Evolutionary conservation across 1,284 basidiomycete genomes (phyloP).

Genomic region (Puccinia polysora): DNA sequence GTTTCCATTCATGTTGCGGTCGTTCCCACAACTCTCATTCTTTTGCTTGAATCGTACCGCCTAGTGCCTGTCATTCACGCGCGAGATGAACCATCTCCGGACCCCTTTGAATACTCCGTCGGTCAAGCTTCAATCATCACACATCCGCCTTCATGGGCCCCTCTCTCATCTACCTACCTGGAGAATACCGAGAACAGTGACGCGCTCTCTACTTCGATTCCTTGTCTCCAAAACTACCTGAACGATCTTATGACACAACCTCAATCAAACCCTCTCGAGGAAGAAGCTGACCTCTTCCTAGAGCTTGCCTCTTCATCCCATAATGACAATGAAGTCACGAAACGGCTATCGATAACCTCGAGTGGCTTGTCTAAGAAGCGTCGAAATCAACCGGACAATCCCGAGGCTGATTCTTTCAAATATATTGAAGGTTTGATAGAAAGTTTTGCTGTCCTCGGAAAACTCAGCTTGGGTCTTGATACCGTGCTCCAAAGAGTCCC

Average conservation of each 20-base stretch:
- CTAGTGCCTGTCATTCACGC: constrained; percentile 53
- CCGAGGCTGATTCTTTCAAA: constrained; percentile 84
- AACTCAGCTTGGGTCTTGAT: constrained; percentile 79
- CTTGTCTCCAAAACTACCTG: constrained; percentile 60
- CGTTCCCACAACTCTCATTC: constrained; percentile 18
- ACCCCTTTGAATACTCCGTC: constrained; percentile 22
- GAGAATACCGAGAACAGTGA: background rate
- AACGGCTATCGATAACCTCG: constrained; percentile 44
- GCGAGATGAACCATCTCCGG: constrained; percentile 48
- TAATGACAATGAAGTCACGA: constrained; percentile 45
- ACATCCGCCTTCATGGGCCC: constrained; percentile 20
- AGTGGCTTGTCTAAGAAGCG: constrained; percentile 16
- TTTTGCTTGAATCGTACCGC: constrained; percentile 7
- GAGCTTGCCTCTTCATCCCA: constrained; percentile 10
- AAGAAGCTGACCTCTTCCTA: constrained; percentile 56
- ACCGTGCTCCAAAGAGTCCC: constrained; percentile 75
- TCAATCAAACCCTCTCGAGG: constrained; percentile 69
- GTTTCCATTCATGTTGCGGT: background rate
- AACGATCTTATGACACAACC: constrained; percentile 67
- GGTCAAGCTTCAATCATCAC: constrained; percentile 25
- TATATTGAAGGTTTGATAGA: constrained; percentile 94
- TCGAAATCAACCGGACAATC: constrained; percentile 58
- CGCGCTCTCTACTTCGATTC: background rate
- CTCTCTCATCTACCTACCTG: constrained; percentile 29
- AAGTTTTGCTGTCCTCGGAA: constrained; percentile 81